These are phyloP conservation scores for Salix arbutifolia DNA, from an alignment of 345 rosid species.

Conservation along the genomic window DNA sequence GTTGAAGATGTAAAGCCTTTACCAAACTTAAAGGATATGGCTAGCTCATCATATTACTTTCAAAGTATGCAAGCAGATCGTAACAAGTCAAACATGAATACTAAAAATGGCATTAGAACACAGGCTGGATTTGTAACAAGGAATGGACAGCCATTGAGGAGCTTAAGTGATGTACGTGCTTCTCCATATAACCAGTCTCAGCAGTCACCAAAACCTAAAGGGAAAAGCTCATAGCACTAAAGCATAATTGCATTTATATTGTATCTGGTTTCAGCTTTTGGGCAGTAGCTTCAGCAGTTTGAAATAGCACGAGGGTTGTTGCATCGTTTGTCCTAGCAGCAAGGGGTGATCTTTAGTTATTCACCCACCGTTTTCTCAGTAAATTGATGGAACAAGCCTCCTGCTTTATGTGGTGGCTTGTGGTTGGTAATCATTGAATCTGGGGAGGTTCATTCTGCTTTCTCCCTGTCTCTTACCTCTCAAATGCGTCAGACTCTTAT, in stretches of 20 bases:
- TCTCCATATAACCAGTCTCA: conserved; percentile 57
- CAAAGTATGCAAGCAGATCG: conserved; percentile 40
- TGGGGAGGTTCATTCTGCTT: neutral
- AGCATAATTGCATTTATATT: neutral
- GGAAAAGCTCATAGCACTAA: conserved; percentile 35
- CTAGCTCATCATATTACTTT: conserved; percentile 71
- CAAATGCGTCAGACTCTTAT: neutral
- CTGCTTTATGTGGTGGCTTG: neutral
- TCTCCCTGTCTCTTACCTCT: neutral
- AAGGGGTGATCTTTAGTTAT: conserved; percentile 1
- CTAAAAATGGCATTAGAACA: conserved; percentile 50
- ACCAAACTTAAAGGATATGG: conserved; percentile 84
- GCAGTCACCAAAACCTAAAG: conserved; percentile 64
- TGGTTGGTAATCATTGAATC: conserved; percentile 2
- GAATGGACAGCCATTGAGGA: conserved; percentile 70
- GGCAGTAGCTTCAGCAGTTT: conserved; percentile 2
- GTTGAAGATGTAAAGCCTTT: conserved; percentile 67
- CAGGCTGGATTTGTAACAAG: conserved; percentile 62
- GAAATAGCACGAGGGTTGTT: conserved; percentile 16
- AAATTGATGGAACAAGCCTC: conserved; percentile 9
- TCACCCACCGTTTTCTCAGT: neutral
- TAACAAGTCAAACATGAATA: conserved; percentile 21
- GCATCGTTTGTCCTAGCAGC: neutral
- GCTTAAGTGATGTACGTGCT: conserved; percentile 41
- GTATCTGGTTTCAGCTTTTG: neutral